phyloP scores from a whole-genome alignment of 257 asterid genomes.

The Solanum tacnaense region DNA sequence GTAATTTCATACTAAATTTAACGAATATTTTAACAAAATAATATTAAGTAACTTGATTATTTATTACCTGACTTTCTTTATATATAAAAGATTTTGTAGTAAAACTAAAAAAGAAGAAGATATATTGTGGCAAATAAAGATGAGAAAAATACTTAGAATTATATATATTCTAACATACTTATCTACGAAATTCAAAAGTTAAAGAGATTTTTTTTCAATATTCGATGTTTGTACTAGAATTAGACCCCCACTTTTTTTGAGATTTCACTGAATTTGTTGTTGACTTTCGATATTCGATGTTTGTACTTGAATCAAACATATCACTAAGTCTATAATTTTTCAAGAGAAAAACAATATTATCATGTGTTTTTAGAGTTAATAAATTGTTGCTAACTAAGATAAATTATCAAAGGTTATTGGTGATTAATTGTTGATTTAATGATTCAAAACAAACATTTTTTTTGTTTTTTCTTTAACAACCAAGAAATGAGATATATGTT shows the following conservation, averaged over 20 bases:
- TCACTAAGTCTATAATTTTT: not conserved
- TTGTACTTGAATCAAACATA: no score
- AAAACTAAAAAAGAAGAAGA: not conserved
- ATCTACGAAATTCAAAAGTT: not conserved
- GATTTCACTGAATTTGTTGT: not conserved
- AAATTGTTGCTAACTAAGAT: not conserved
- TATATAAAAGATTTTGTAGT: not conserved
- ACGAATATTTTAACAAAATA: not conserved
- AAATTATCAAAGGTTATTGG: not conserved
- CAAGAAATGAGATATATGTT: not conserved
- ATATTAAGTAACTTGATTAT: not conserved
- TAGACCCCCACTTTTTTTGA: fast-evolving
- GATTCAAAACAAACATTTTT: not conserved
- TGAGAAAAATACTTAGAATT: not conserved
- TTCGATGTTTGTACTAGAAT: not conserved
- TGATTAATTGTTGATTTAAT: not conserved
- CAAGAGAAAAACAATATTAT: not conserved
- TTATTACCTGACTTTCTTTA: not conserved
- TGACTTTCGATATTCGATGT: no score
- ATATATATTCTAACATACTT: not conserved
- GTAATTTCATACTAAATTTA: not conserved
- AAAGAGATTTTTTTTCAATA: not conserved
- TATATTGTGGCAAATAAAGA: not conserved
- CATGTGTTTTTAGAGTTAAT: not conserved
- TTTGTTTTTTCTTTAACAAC: not conserved